These are phyloP conservation scores for Galium porrigens DNA, from an alignment of 305 asterid genomes.

Conservation along the genomic window DNA sequence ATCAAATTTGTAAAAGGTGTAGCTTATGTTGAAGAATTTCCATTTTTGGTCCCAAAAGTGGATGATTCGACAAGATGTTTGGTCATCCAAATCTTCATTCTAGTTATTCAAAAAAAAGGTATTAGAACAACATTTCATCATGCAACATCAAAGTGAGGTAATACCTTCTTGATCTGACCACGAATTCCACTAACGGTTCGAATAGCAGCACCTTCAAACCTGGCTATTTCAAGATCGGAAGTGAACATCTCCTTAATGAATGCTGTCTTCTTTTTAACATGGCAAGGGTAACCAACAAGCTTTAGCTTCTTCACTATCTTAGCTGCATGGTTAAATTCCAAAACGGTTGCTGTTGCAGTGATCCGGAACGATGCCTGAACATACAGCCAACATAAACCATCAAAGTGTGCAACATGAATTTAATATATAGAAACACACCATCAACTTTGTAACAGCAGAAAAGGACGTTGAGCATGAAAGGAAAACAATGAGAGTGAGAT, in stretches of 20 bases:
- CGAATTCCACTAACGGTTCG: constrained; percentile 94
- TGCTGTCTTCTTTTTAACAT: constrained; percentile 87
- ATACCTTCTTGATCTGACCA: constrained; percentile 95
- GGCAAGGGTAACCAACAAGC: constrained; percentile 78
- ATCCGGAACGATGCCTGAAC: constrained; percentile 80
- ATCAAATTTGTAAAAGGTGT: no score
- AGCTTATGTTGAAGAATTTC: neutral
- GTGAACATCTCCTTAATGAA: constrained; percentile 90
- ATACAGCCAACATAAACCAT: constrained; percentile 2
- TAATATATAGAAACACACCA: neutral
- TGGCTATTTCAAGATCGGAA: constrained; percentile 91
- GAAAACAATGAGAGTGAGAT: neutral
- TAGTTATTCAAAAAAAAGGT: neutral
- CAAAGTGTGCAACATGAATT: neutral
- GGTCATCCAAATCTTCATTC: neutral
- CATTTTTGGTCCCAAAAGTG: neutral
- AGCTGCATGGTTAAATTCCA: constrained; percentile 88
- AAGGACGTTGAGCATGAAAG: neutral
- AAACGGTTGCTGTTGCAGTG: constrained; percentile 76
- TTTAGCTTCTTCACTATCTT: constrained; percentile 77
- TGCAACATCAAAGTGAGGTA: constrained; percentile 10
- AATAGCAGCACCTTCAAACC: constrained; percentile 89
- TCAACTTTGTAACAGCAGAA: neutral
- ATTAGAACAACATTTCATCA: neutral
- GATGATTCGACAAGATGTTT: neutral